A percentile compares a stretch with the other conserved stretches of the same genome.
These are phyloP conservation scores for Brassica incana DNA, from an alignment of 345 rosid genomes.

Conservation along the genomic window DNA sequence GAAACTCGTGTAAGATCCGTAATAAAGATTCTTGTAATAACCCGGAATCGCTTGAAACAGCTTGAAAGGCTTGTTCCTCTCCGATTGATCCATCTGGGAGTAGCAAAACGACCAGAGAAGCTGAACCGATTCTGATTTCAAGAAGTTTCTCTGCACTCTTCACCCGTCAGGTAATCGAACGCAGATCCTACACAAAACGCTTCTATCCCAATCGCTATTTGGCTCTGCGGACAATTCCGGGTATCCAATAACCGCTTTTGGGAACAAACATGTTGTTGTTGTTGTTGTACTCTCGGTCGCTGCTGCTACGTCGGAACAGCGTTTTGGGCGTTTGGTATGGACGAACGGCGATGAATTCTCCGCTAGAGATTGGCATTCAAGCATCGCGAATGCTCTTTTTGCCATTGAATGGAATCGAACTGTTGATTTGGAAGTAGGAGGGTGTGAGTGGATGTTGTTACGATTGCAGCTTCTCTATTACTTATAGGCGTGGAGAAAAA, in stretches of 20 bases:
- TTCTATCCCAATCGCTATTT: slow-evolving; percentile 57
- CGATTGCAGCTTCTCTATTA: background rate
- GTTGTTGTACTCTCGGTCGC: background rate
- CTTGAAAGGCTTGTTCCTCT: slow-evolving; percentile 58
- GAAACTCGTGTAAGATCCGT: slow-evolving; percentile 55
- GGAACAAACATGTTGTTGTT: background rate
- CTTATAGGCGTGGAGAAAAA: background rate
- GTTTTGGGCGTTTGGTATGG: slow-evolving; percentile 26
- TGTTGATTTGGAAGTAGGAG: background rate
- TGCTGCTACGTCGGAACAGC: background rate
- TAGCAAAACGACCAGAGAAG: slow-evolving; percentile 86
- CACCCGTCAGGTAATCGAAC: slow-evolving; percentile 89
- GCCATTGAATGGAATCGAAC: background rate
- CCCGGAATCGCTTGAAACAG: slow-evolving; percentile 81
- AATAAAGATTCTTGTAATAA: slow-evolving; percentile 60
- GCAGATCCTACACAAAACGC: slow-evolving; percentile 73
- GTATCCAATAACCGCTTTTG: slow-evolving; percentile 48
- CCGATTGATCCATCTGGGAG: slow-evolving; percentile 58
- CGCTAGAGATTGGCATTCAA: slow-evolving; percentile 2
- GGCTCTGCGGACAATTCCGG: slow-evolving; percentile 82
- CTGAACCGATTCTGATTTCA: slow-evolving; percentile 70
- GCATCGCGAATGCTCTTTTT: background rate
- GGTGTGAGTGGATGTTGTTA: background rate
- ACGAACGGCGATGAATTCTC: slow-evolving; percentile 27
- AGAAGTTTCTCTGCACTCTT: slow-evolving; percentile 67